phyloP scores from a whole-genome alignment of 495 filamentous ascomycete genomes.

The Pyrenula aspistea region DNA sequence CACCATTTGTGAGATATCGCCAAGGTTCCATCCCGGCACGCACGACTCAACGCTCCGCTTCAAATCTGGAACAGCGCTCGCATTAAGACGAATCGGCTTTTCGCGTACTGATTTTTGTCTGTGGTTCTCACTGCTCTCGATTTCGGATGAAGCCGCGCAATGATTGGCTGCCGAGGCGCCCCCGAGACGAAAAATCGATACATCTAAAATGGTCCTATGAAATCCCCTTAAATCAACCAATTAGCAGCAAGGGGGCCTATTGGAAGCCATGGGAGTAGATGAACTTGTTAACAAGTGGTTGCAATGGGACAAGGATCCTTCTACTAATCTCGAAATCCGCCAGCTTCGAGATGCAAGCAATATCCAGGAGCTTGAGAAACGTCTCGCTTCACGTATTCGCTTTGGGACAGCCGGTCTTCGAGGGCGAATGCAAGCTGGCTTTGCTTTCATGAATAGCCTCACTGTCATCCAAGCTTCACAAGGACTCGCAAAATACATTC shows the following conservation, averaged over 20 bases:
- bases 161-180: no score
- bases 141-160: no score
- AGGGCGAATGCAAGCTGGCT: constrained; percentile 59
- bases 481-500: constrained; percentile 53
- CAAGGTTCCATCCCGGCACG: no score
- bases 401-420: constrained; percentile 64
- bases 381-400: constrained; percentile 46
- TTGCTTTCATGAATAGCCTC: constrained; percentile 55
- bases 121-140: no score
- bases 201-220: no score
- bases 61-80: no score
- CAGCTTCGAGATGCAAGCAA: constrained; percentile 35
- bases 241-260: not conserved
- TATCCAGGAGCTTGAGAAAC: constrained; percentile 38
- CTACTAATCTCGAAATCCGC: constrained; percentile 47
- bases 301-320: constrained; percentile 47
- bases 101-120: no score
- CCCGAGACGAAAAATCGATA: no score
- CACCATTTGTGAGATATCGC: no score
- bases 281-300: constrained; percentile 46
- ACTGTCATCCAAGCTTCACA: constrained; percentile 66
- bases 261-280: not conserved
- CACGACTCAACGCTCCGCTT: no score
- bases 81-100: no score
- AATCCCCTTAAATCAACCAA: no score